Percentiles rank a stretch among this genome's conserved stretches.
Evolutionary conservation across 768 basidiomycete genomes (phyloP).

Genomic region (Suillus hirtellus): DNA sequence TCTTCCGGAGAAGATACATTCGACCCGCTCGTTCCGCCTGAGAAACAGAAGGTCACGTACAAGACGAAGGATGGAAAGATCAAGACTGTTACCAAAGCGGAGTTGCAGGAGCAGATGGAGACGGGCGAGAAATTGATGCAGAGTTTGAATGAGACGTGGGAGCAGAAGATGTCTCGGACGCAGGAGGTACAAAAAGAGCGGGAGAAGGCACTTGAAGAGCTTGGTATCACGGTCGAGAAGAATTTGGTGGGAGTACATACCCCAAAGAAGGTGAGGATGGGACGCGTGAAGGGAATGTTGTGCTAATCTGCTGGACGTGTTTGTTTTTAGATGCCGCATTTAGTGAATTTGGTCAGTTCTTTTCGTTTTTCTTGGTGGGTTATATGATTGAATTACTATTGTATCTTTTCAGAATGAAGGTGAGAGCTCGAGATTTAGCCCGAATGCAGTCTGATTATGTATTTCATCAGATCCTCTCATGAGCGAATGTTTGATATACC

Average conservation of each 20-base stretch:
- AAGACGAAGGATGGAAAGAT: constrained; percentile 90
- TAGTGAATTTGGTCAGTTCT: constrained; percentile 83
- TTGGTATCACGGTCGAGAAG: constrained; percentile 98
- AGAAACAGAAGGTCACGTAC: constrained; percentile 95
- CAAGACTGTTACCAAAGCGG: constrained; percentile 96
- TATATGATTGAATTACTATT: constrained; percentile 18
- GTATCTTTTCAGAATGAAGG: constrained; percentile 64
- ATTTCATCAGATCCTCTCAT: constrained; percentile 78
- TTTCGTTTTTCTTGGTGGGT: constrained; percentile 9
- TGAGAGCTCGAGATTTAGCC: constrained; percentile 25
- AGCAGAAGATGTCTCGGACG: constrained; percentile 88
- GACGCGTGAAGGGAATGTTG: constrained; percentile 12
- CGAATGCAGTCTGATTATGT: constrained; percentile 16
- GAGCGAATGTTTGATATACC: constrained; percentile 94
- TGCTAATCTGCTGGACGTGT: constrained; percentile 13
- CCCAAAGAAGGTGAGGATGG: constrained; percentile 77
- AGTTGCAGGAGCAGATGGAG: constrained; percentile 96
- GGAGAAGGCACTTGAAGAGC: constrained; percentile 95
- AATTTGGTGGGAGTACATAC: constrained; percentile 96
- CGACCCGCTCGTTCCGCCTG: constrained; percentile 87
- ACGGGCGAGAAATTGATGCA: constrained; percentile 94
- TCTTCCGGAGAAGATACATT: constrained; percentile 71
- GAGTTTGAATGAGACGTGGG: constrained; percentile 93
- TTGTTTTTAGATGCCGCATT: constrained; percentile 76
- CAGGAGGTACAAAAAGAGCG: constrained; percentile 95